A percentile compares a stretch with the other conserved stretches of the same genome.
Evolutionary conservation across 306 rosid genomes (phyloP).

Genomic region (Rosa persica): DNA sequence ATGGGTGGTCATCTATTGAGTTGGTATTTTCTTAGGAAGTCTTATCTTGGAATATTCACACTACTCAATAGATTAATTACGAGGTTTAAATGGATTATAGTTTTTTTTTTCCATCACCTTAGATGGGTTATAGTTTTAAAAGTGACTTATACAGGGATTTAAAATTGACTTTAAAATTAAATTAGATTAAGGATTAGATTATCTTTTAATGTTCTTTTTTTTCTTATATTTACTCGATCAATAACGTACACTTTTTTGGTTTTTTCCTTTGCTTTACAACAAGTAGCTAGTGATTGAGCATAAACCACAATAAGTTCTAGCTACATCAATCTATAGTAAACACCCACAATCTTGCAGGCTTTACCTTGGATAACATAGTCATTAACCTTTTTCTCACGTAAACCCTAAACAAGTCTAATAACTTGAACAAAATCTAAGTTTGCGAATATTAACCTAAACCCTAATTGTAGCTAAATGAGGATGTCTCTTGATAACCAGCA

Average conservation of each 20-base stretch:
- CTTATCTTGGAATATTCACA: neutral
- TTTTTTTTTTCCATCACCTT: too few species aligned
- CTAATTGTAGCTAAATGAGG: neutral
- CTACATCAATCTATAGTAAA: too few species aligned
- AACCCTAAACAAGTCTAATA: neutral
- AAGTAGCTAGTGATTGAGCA: too few species aligned
- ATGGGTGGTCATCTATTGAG: neutral
- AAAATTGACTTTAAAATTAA: too few species aligned
- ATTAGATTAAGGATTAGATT: too few species aligned
- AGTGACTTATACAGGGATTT: too few species aligned
- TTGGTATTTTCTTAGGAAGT: neutral
- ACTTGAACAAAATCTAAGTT: neutral
- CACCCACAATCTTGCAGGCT: neutral
- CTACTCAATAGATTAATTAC: neutral
- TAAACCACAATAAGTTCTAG: too few species aligned
- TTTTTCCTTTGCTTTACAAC: too few species aligned
- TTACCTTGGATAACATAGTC: neutral
- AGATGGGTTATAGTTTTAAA: too few species aligned
- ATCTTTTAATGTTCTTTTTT: too few species aligned
- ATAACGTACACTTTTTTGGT: too few species aligned
- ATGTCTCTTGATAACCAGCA: slow-evolving; percentile 1
- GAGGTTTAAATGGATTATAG: neutral
- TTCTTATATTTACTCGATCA: too few species aligned
- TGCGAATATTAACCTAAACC: neutral
- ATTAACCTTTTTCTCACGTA: neutral